Percentiles rank a stretch among this genome's conserved stretches.
These are phyloP conservation scores for Mycena sanguinolenta DNA, from an alignment of 768 basidiomycete genomes.

Conservation along the genomic window DNA sequence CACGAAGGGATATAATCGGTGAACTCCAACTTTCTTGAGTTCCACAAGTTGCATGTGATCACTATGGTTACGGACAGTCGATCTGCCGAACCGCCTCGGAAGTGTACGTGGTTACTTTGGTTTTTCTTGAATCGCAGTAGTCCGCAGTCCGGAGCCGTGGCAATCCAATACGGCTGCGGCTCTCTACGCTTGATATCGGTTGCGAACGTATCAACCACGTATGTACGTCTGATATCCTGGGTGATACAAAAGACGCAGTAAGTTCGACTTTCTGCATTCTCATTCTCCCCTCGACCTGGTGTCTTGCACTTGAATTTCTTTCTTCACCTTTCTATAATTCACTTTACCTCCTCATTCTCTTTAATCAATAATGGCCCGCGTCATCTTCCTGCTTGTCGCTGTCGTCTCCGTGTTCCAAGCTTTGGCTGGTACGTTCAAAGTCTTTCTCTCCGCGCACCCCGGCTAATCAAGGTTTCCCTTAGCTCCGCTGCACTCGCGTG, in stretches of 20 bases:
- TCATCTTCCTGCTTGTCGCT: background rate
- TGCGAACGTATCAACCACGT: background rate
- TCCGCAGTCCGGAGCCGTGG: too few relatives aligned
- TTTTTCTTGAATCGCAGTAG: too few relatives aligned
- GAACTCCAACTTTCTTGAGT: too few relatives aligned
- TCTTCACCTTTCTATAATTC: background rate
- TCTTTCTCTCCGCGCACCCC: too few relatives aligned
- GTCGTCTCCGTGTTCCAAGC: conserved; percentile 15
- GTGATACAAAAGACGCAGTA: background rate
- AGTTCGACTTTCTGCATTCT: background rate
- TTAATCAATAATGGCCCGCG: background rate
- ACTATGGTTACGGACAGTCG: too few relatives aligned
- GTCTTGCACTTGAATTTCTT: background rate
- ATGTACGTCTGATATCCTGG: background rate
- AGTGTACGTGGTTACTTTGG: too few relatives aligned
- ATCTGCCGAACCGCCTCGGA: too few relatives aligned
- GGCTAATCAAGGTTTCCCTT: background rate
- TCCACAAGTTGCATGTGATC: too few relatives aligned
- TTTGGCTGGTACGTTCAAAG: conserved; percentile 9
- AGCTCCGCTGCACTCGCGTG: conserved; percentile 16
- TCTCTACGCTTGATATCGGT: conserved; percentile 4
- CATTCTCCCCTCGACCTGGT: conserved; percentile 13
- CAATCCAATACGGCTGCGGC: too few relatives aligned
- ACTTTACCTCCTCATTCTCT: background rate
- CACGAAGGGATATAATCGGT: too few relatives aligned